Conservation (phyloP, 2,329 filamentous ascomycete genomes). For the Cladosporium austrohemisphaericum region DNA sequence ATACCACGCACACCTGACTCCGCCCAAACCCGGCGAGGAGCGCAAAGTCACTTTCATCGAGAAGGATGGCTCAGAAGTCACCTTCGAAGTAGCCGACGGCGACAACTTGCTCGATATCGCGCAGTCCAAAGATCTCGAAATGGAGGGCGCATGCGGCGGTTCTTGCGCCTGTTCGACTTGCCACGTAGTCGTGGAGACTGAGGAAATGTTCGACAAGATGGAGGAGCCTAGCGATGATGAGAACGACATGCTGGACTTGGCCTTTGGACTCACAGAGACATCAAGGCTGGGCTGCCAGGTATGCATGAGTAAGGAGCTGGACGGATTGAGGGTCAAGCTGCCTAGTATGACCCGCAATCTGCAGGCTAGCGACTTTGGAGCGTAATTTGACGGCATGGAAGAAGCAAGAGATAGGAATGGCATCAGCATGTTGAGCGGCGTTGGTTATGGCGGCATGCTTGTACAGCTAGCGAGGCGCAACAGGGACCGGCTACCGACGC, state of each 20-base stretch:
- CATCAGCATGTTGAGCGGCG: conserved; percentile 5
- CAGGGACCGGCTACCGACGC: neutral
- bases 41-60: conserved; percentile 89
- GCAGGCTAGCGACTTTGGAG: conserved; percentile 88
- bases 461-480: conserved; percentile 13
- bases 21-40: conserved; percentile 87
- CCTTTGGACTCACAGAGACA: conserved; percentile 86
- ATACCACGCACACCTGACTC: conserved; percentile 73
- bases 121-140: conserved; percentile 90
- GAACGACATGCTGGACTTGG: conserved; percentile 87
- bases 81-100: conserved; percentile 75
- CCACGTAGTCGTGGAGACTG: conserved; percentile 77
- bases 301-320: conserved; percentile 81
- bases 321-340: conserved; percentile 79
- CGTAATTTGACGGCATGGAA: conserved; percentile 37
- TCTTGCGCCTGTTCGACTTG: conserved; percentile 92
- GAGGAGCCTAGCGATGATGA: conserved; percentile 48
- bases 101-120: conserved; percentile 95
- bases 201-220: conserved; percentile 52
- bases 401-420: neutral
- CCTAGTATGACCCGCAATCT: conserved; percentile 94
- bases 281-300: conserved; percentile 84
- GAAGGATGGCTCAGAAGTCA: conserved; percentile 74
- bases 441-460: conserved; percentile 4
- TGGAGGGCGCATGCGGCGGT: conserved; percentile 95